A percentile compares a stretch with the other conserved stretches of the same genome.
Evolutionary conservation across 768 basidiomycete genomes (phyloP).

Genomic region (Leccinum barrowsii): DNA sequence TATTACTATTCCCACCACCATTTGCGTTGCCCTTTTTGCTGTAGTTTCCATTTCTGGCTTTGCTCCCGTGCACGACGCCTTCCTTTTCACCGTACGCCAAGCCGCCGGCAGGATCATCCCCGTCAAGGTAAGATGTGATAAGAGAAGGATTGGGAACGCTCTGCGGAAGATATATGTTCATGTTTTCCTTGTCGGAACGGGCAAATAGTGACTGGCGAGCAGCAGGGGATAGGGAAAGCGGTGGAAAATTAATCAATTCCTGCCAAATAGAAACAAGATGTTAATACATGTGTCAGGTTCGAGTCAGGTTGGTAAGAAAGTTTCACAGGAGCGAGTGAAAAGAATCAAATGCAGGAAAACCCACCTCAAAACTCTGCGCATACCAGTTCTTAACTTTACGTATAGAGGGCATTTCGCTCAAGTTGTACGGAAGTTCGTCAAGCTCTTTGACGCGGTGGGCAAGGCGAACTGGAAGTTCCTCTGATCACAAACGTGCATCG

Average conservation of each 20-base stretch:
- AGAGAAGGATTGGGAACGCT: constrained; percentile 16
- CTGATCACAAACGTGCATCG: background rate
- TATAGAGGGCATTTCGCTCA: constrained; percentile 18
- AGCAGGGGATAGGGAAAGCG: constrained; percentile 13
- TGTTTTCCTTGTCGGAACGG: constrained; percentile 9
- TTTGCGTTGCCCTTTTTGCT: constrained; percentile 19
- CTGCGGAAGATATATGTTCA: constrained; percentile 16
- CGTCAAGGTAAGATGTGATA: constrained; percentile 23
- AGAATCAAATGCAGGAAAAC: background rate
- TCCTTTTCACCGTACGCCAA: constrained; percentile 16
- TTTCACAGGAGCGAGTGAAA: background rate
- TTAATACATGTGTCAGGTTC: background rate
- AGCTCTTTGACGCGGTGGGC: constrained; percentile 18
- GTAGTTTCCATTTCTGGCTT: constrained; percentile 7
- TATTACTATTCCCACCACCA: constrained; percentile 16
- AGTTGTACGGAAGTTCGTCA: constrained; percentile 15
- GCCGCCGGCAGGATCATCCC: constrained; percentile 21
- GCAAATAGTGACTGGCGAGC: constrained; percentile 12
- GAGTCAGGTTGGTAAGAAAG: background rate
- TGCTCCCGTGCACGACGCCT: constrained; percentile 8
- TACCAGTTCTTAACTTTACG: constrained; percentile 20
- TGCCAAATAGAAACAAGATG: background rate
- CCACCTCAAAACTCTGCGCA: constrained; percentile 17
- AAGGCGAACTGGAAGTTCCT: constrained; percentile 16
- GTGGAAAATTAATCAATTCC: constrained; percentile 12